phyloP scores from a whole-genome alignment of 108 stramenopile genomes.

The Nannochloropsis salina region DNA sequence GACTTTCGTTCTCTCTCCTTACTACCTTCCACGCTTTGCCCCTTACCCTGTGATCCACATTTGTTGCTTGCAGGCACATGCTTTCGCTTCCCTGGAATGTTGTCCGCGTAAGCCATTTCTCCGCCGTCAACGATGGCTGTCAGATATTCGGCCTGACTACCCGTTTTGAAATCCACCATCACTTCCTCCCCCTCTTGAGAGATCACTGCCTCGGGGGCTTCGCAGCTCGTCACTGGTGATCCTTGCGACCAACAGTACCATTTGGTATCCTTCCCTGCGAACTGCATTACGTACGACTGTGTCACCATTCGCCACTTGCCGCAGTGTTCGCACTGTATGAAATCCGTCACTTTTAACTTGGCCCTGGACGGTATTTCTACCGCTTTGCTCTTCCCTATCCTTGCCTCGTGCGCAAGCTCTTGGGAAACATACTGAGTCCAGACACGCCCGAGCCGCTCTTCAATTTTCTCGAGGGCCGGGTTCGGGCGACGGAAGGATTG shows the following conservation, averaged over 20 bases:
- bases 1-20: not conserved
- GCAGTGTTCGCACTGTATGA: not conserved
- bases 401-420: not conserved
- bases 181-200: not conserved
- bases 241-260: constrained; percentile 17
- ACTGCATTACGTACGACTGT: not conserved
- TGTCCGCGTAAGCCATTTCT: not conserved
- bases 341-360: not conserved
- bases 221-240: not conserved
- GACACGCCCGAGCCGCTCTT: not conserved
- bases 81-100: not conserved
- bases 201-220: not conserved
- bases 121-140: not conserved
- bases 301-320: not conserved
- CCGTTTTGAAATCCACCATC: not conserved
- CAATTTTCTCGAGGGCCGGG: constrained; percentile 10
- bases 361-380: not conserved
- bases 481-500: not conserved
- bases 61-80: not conserved
- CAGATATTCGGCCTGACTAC: not conserved
- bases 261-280: constrained; percentile 4
- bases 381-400: not conserved
- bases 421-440: not conserved
- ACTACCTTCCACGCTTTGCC: not conserved
- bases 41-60: not conserved